Evolutionary conservation across 1,139 yeast genomes (phyloP), one percentile per base, ranked within the genome.

Genomic region (Suzukiozyma palmioleophila): DNA sequence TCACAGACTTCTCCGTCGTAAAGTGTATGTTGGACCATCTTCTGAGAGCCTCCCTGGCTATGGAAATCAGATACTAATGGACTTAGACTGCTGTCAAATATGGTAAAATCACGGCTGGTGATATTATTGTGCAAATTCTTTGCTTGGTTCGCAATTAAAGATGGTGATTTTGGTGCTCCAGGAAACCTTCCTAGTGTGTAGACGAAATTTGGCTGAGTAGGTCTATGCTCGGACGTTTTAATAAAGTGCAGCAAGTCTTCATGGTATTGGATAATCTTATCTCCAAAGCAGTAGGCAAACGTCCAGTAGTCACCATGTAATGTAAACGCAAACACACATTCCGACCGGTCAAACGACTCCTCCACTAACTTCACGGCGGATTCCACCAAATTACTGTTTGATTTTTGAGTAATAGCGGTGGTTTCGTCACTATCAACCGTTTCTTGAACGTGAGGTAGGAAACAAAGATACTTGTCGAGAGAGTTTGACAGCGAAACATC

Each of bases 1-100:
- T 86, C 95, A 62, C 97, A 90, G 1, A 71, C 50, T 3, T 79
- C 77, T 1, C 97, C 97, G 42, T 70, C 63, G 1, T 60, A 65
- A 11, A 84, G 59, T 2, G 64, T 60, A 45, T 84, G 88, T 38
- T 74, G 67, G 18, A 83, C 54, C 45, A 70, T 71, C 42, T 69
- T 66, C 39, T 47, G 51, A 32, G 40, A 34, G 35, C 39, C 26
- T 24, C 35, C 45, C 26, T 37, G 32, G 14, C 21, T 22, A 18
- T 33, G 12, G 16, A 11, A 25, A 35, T 39, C 41, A 25, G 39
- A 41, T 28, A 44, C 45, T 10, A 33, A 39, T 13, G 53, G 51
- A 37, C 50, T 52, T 16, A 45, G 49, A 12, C 49, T 45, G 28
- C 54, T 54, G 27, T 60, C 62, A 27, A 49, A 46, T 4, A 61